These are phyloP conservation scores for Melampsora larici-populina DNA, from an alignment of 1,284 basidiomycete species.

Conservation along the genomic window DNA sequence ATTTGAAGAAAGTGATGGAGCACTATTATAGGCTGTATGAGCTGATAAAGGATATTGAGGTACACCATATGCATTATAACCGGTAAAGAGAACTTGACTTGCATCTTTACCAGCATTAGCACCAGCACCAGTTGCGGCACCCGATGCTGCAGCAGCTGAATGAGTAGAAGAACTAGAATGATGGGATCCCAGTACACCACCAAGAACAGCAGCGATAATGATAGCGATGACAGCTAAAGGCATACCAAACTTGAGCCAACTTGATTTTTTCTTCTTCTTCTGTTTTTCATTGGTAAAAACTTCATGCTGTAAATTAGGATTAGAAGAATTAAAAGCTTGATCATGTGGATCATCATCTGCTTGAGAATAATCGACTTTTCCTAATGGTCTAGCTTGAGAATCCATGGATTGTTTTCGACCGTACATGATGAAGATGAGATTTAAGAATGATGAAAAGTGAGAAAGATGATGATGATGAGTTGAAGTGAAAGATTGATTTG, in stretches of 20 bases:
- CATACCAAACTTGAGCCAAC: slow-evolving; percentile 35
- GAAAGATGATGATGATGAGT: neutral
- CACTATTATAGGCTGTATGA: slow-evolving; percentile 15
- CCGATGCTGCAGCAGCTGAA: neutral
- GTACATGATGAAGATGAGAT: slow-evolving; percentile 3
- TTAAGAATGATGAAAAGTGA: neutral
- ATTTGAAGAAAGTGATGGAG: slow-evolving; percentile 22
- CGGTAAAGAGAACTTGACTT: slow-evolving; percentile 34
- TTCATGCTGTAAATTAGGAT: neutral
- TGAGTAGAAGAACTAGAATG: neutral
- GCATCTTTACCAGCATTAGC: slow-evolving; percentile 20
- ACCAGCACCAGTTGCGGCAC: slow-evolving; percentile 19
- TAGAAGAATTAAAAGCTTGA: neutral
- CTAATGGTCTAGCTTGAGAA: slow-evolving; percentile 27
- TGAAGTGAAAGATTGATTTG: neutral
- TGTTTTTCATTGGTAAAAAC: slow-evolving; percentile 13
- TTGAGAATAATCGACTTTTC: slow-evolving; percentile 36
- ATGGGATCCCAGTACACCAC: slow-evolving; percentile 18
- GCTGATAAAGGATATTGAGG: slow-evolving; percentile 37
- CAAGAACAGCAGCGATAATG: slow-evolving; percentile 29
- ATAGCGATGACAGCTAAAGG: slow-evolving; percentile 18
- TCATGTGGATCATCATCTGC: slow-evolving; percentile 21
- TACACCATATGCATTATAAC: slow-evolving; percentile 38
- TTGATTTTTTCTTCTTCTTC: slow-evolving; percentile 6
- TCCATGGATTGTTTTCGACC: slow-evolving; percentile 11